Evolutionary conservation across 257 asterid species (phyloP).

Genomic region (Nicotiana attenuata): DNA sequence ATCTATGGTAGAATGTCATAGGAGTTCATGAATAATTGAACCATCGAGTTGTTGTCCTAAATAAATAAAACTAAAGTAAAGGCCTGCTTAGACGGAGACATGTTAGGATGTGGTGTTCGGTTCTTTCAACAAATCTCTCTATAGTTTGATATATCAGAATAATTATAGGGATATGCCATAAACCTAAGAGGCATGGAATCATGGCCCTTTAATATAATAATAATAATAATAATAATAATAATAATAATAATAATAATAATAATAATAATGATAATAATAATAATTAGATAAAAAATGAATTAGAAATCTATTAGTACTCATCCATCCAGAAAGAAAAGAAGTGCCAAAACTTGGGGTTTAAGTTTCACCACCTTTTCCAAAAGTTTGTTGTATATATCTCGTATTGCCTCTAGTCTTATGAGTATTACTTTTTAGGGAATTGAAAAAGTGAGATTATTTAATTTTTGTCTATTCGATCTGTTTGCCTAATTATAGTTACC

Average conservation of each 20-base stretch:
- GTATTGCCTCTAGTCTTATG: not conserved
- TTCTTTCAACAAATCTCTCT: not conserved
- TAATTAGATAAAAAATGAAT: not conserved
- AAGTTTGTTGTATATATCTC: not conserved
- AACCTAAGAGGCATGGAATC: conserved; percentile 4
- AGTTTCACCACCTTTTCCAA: not conserved
- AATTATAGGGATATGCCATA: not conserved
- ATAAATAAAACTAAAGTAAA: not conserved
- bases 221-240: too few species aligned
- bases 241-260: too few species aligned
- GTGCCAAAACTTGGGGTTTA: conserved; percentile 5
- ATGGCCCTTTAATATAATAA: not conserved
- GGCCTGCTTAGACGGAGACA: not conserved
- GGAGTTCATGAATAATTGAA: not conserved
- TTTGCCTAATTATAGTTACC: too few species aligned
- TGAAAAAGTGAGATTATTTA: not conserved
- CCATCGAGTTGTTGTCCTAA: not conserved
- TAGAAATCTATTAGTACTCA: too few species aligned
- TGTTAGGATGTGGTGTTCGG: not conserved
- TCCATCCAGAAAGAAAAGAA: not conserved
- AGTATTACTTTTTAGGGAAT: not conserved
- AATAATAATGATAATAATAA: too few species aligned
- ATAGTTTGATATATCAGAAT: not conserved
- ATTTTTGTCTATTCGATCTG: not conserved
- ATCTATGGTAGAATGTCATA: conserved; percentile 1